phyloP scores from a whole-genome alignment of 495 filamentous ascomycete genomes.

The Aspergillus ellipticus region DNA sequence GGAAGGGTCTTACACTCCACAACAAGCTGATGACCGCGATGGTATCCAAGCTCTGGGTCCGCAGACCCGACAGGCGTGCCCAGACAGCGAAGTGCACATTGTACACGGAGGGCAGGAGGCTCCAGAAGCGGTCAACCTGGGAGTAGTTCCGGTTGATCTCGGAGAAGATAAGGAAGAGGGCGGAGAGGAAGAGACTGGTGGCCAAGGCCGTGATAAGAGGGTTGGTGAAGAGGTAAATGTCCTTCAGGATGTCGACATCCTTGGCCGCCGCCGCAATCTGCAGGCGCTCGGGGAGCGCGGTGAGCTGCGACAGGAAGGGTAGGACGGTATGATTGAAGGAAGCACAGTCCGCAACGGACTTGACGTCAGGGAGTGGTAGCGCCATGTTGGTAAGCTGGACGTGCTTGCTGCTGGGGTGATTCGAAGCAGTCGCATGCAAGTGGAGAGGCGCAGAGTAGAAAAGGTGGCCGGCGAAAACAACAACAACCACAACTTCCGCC shows the following conservation, averaged over 20 bases:
- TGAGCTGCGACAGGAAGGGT: constrained; percentile 77
- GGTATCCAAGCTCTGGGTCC: constrained; percentile 70
- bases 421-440: constrained; percentile 2
- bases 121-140: constrained; percentile 91
- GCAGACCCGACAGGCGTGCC: constrained; percentile 69
- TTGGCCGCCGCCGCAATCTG: constrained; percentile 45
- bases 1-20: constrained; percentile 72
- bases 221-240: constrained; percentile 83
- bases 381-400: constrained; percentile 44
- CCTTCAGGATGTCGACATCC: constrained; percentile 51
- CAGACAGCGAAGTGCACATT: constrained; percentile 82
- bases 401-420: constrained; percentile 1
- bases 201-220: constrained; percentile 75
- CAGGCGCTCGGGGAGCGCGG: constrained; percentile 62
- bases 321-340: constrained; percentile 67
- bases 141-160: constrained; percentile 92
- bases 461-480: constrained; percentile 4
- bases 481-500: background rate
- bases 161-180: constrained; percentile 64
- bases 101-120: constrained; percentile 80
- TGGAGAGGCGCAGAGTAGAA: constrained; percentile 1
- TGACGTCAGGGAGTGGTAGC: constrained; percentile 60
- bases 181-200: constrained; percentile 63
- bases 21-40: constrained; percentile 64
- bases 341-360: constrained; percentile 65